Evolutionary conservation across 768 basidiomycete species (phyloP).

Genomic region (Lactifluus volemus): DNA sequence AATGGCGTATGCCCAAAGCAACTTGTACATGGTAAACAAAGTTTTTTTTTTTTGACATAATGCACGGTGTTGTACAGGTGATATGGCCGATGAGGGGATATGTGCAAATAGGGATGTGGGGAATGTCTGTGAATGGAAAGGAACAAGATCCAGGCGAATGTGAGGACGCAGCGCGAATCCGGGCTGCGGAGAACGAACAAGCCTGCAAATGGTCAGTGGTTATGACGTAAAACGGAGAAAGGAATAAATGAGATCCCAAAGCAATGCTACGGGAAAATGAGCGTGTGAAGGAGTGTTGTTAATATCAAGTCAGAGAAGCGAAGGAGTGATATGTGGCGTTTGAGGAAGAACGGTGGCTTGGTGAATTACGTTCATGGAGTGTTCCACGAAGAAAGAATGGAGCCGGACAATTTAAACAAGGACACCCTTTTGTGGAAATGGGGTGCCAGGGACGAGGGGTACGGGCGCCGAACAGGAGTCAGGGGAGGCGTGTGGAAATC

Average conservation of each 20-base stretch:
- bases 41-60: slow-evolving; percentile 9
- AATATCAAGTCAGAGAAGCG: slow-evolving; percentile 2
- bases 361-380: not conserved
- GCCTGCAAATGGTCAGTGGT: not conserved
- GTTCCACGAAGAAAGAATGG: not conserved
- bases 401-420: not conserved
- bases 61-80: slow-evolving; percentile 17
- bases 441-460: not conserved
- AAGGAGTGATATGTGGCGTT: slow-evolving; percentile 8
- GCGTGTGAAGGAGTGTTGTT: slow-evolving; percentile 12
- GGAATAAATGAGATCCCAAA: slow-evolving; percentile 12
- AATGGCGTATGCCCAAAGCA: not conserved
- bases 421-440: not conserved
- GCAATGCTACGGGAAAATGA: slow-evolving; percentile 7
- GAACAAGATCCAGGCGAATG: not conserved
- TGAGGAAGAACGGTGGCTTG: not conserved
- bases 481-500: slow-evolving; percentile 11
- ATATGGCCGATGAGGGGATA: slow-evolving; percentile 8
- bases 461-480: not conserved
- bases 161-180: not conserved
- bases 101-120: slow-evolving; percentile 7
- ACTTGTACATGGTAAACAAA: slow-evolving; percentile 11
- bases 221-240: slow-evolving; percentile 6
- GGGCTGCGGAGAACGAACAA: not conserved
- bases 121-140: slow-evolving; percentile 8